Conservation (phyloP, 345 rosid species). For the Pelargonium nanum region DNA sequence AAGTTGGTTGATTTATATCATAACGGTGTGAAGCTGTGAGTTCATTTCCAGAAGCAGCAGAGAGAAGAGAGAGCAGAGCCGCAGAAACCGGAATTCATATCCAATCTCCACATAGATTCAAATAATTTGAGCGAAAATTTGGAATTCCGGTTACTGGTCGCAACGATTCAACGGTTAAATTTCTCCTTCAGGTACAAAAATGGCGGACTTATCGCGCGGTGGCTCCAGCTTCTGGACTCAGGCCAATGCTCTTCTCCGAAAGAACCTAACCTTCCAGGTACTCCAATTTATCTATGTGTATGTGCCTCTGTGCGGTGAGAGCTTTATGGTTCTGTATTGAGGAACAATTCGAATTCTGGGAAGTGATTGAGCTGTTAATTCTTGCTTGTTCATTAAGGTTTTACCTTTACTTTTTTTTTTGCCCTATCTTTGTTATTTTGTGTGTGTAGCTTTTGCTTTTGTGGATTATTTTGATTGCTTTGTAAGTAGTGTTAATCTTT, state of each 20-base stretch:
- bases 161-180: slow-evolving; percentile 3
- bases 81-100: neutral
- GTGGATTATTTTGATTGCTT: neutral
- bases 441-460: neutral
- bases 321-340: neutral
- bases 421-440: neutral
- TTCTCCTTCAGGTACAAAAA: neutral
- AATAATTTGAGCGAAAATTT: slow-evolving; percentile 7
- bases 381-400: slow-evolving; percentile 9
- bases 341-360: neutral
- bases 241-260: slow-evolving; percentile 69
- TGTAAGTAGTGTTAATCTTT: neutral
- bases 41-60: neutral
- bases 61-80: slow-evolving; percentile 2
- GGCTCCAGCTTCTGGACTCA: slow-evolving; percentile 53
- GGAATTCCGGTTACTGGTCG: neutral
- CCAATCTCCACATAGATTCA: neutral
- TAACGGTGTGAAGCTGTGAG: neutral
- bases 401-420: neutral
- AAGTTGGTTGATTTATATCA: no score
- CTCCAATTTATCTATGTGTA: neutral
- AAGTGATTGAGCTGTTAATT: neutral
- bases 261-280: slow-evolving; percentile 85
- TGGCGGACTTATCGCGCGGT: slow-evolving; percentile 32
- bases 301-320: neutral